Evolutionary conservation across 1,139 yeast species (phyloP).

Genomic region (Yamadazyma dushanensis): DNA sequence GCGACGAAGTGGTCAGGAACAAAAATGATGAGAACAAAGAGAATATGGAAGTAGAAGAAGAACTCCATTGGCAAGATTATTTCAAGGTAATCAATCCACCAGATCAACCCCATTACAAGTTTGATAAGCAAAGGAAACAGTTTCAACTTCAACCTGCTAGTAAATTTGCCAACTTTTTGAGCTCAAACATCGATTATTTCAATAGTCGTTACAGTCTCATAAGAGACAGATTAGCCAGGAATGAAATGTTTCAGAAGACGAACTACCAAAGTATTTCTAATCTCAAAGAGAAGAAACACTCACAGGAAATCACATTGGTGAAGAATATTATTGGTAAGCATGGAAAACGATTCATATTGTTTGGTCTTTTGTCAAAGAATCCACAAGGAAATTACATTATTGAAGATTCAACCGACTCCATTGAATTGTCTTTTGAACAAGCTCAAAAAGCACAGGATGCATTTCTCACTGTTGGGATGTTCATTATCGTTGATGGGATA

Average conservation of each 20-base stretch:
- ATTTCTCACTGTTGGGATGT: slow-evolving; percentile 77
- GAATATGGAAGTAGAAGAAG: slow-evolving; percentile 15
- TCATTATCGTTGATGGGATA: slow-evolving; percentile 81
- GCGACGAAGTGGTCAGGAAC: slow-evolving; percentile 5
- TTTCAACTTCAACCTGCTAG: slow-evolving; percentile 40
- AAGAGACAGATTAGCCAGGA: slow-evolving; percentile 70
- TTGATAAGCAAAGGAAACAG: slow-evolving; percentile 66
- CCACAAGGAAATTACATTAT: slow-evolving; percentile 68
- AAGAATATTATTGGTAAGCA: slow-evolving; percentile 86
- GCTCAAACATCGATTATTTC: slow-evolving; percentile 28
- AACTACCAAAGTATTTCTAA: slow-evolving; percentile 40
- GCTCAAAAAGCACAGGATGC: slow-evolving; percentile 66
- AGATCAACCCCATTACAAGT: slow-evolving; percentile 64
- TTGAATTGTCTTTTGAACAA: slow-evolving; percentile 70
- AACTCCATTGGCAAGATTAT: slow-evolving; percentile 69
- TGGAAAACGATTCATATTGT: slow-evolving; percentile 69
- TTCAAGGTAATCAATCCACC: slow-evolving; percentile 66
- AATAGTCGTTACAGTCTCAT: slow-evolving; percentile 55
- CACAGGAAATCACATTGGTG: slow-evolving; percentile 66
- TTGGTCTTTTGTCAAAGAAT: slow-evolving; percentile 71
- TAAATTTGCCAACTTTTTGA: slow-evolving; percentile 21
- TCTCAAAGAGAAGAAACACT: slow-evolving; percentile 22
- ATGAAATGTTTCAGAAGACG: slow-evolving; percentile 66
- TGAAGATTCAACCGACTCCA: slow-evolving; percentile 79
- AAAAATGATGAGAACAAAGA: slow-evolving; percentile 9